Base-by-base conservation (phyloP, 352 stramenopile genomes). In the Globisporangium camurandrum region DNA sequence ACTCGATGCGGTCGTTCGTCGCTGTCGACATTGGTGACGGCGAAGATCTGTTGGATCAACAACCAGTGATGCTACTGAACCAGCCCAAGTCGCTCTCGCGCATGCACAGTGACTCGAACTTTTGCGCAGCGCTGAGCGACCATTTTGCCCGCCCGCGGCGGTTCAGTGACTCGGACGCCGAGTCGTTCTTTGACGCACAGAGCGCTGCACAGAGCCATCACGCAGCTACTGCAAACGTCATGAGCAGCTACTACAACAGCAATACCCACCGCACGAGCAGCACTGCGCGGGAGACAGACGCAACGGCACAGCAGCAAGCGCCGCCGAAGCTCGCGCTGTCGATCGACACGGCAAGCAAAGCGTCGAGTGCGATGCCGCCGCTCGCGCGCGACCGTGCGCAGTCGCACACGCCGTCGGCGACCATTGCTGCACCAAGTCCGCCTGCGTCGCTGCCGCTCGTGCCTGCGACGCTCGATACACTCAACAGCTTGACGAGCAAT, bases 91-190 rank as follows among this genome's bases (percentile, higher is more conserved):
- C 74, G 16, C 68, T 86, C 49, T 83, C 67, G 26, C 63, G 77
- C 43, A 86, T 88, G 77, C 84, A 88, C 62, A 86, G 72, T 45
- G 70, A 85, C 58, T 83, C 71, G 20, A 71, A 69, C 45, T n/a
- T n/a, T n/a, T 84, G 71, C 48, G 51, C 72, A 24, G 38, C 46
- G 14, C 64, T 64, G 49, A 47, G 30, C 9, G 69, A 80, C 34
- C 42, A 65, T 14, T 64, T 74, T 48, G 28, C 48, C 23, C 79
- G 82, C n/a, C 70, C 66, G 3, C 79, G 82, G 22, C 69, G 82
- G 45, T 91, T 90, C 64, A 90, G 77, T 37, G 82, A 93, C 51
- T 84, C 79, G 52, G 82, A 93, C 55, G 75, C 74, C 3, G 81
- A 88, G 39, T 64, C 73, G 20, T 83, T 87, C 37, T 90, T 87